phyloP scores from a whole-genome alignment of 2,329 filamentous ascomycete species.

The Arthrobotrys megalospora region DNA sequence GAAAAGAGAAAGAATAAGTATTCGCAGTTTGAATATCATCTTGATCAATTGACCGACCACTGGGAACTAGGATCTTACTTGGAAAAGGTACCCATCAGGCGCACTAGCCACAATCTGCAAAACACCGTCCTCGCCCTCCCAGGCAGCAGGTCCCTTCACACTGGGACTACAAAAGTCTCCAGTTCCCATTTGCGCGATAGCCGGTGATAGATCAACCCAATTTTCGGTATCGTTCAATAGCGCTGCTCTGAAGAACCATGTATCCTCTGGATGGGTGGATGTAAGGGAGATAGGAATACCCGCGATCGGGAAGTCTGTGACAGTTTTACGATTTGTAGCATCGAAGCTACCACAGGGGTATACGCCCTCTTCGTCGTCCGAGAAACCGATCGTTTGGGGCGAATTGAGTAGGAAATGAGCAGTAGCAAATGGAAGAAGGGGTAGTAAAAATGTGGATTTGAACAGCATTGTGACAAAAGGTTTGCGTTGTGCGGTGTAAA shows the following conservation, averaged over 20 bases:
- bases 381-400: constrained; percentile 49
- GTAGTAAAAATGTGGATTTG: constrained; percentile 18
- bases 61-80: constrained; percentile 25
- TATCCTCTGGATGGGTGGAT: constrained; percentile 50
- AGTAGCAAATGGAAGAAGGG: constrained; percentile 21
- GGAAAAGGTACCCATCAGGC: constrained; percentile 54
- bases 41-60: too few relatives aligned
- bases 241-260: constrained; percentile 49
- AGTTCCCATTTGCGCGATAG: constrained; percentile 34
- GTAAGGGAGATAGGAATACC: constrained; percentile 50
- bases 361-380: constrained; percentile 36
- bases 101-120: constrained; percentile 47
- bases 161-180: constrained; percentile 43
- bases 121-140: constrained; percentile 53
- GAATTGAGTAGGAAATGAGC: constrained; percentile 53
- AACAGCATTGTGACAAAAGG: constrained; percentile 35
- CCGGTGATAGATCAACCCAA: constrained; percentile 34
- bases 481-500: constrained; percentile 8
- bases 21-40: not conserved
- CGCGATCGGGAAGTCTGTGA: constrained; percentile 44
- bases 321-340: constrained; percentile 21
- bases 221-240: constrained; percentile 51
- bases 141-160: constrained; percentile 34
- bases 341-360: constrained; percentile 57
- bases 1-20: constrained; percentile 5